Conservation (phyloP, 768 basidiomycete species). For the Mycena epipterygia region DNA sequence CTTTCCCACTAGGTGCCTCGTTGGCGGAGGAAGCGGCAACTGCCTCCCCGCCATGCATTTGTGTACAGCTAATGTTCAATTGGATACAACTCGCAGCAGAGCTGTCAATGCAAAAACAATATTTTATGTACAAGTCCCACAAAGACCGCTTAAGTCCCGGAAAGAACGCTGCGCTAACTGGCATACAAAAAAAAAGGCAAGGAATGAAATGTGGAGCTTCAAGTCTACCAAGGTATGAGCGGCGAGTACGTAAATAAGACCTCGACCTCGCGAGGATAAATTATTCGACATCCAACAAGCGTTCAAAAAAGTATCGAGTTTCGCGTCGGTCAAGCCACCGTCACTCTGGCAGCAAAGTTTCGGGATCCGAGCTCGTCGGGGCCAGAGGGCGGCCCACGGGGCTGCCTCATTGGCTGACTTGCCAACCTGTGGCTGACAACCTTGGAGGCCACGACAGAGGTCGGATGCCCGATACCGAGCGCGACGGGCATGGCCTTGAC, state of each 20-base stretch:
- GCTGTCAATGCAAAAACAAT: not conserved
- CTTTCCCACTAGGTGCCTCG: not conserved
- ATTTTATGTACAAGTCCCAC: conserved; percentile 5
- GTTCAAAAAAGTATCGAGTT: not conserved
- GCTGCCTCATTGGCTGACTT: conserved; percentile 86
- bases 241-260: conserved; percentile 22
- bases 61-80: conserved; percentile 15
- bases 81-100: not conserved
- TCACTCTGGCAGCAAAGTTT: conserved; percentile 88
- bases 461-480: conserved; percentile 81
- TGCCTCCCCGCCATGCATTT: conserved; percentile 1
- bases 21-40: not conserved
- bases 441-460: conserved; percentile 48
- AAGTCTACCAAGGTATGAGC: conserved; percentile 28
- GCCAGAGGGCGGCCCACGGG: conserved; percentile 88
- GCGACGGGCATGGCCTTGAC: conserved; percentile 87
- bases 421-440: conserved; percentile 68
- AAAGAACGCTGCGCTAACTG: too few species aligned
- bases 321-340: conserved; percentile 17
- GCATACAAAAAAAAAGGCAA: conserved; percentile 18
- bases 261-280: conserved; percentile 39
- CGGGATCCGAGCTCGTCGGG: conserved; percentile 90
- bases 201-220: conserved; percentile 21
- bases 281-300: conserved; percentile 23
- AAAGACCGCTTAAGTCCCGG: too few species aligned